Evolutionary conservation across 1,284 basidiomycete genomes (phyloP), one percentile per base, ranked within the genome.

Genomic region (Trametes hirsuta): DNA sequence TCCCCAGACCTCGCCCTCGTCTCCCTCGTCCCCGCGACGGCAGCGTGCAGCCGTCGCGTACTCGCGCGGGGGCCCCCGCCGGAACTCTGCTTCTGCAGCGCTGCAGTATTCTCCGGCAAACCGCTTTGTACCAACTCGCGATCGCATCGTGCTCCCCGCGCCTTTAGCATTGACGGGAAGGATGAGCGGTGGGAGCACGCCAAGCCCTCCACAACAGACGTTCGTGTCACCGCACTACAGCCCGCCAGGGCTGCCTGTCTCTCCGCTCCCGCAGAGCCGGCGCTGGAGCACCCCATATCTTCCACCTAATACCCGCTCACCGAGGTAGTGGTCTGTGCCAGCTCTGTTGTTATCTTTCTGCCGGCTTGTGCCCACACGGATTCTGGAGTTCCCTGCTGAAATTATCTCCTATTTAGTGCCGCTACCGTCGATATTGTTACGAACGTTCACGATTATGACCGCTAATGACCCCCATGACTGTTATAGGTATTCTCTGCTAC

Each of bases 111-210:
- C 51, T 10, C 58, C 51, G 10, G 53, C 48, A 22, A 66, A 62
- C 21, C 61, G 64, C n/a, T 67, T 62, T 37, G 59, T 59, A 3
- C 68, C 64, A 1, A 58, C 53, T 15, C 46, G 64, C 37, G 67
- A 66, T 22, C 46, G 51, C 37, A 65, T 70, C 36, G 63, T 69
- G 12, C 61, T 70, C 6, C 69, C 69, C 6, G 37, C 67, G 1
- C 69, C 62, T 35, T 58, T 70, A 4, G 66, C 65, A n/a, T 42
- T 47, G 1, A 36, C 55, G 12, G 30, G 30, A 8, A 35, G 53
- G 12, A 21, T 30, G n/a, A 37, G 41, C 15, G 39, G 6, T 22
- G 40, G 8, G 12, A 41, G 11, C 8, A 21, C 21, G 18, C 37
- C 44, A 6, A 36, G 25, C 6, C 25, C 46, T 3, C 2, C 47